Evolutionary conservation across 2,329 filamentous ascomycete species (phyloP), one percentile per base, ranked within the genome.

Genomic region (Aureobasidium sp.): DNA sequence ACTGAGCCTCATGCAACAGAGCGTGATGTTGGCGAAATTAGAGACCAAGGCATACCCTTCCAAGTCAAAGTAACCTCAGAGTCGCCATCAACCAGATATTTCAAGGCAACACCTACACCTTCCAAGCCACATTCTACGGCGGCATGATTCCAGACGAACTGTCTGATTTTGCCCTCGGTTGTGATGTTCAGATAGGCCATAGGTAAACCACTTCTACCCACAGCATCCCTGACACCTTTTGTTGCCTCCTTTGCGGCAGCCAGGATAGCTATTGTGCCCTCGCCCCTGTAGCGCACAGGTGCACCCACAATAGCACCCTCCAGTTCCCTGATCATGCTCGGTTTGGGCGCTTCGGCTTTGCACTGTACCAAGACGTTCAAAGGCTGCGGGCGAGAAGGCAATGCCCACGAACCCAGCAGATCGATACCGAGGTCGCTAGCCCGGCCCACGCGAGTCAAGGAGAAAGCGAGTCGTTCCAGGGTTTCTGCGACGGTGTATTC

Each of bases 281-380:
- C 72, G 0, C 82, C 84, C 59, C 85, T 79, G 89, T 89, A 96
- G 0, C 87, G 87, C 0, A 81, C 76, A 1, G 91, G 92, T 7
- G 89, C 88, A 13, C 85, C 86, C 1, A 81, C 80, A 69, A 94
- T 88, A 0, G 90, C 84, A 3, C 93, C 93, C 70, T 91, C 89
- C 3, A 93, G 80, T 75, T 93, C 89, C n/a, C 89, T 83, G 9
- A 90, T 76, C 51, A 85, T 77, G 36, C 80, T 76, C 0, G 89
- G 89, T 3, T 67, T 68, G 0, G 83, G 79, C 13, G 79, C 72
- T 50, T 78, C 75, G 20, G 77, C 71, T 73, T 93, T 94, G 79
- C 90, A 93, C 72, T 93, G 89, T 20, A 83, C 71, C 20, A 84
- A 71, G 1, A 83, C 74, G 8, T 71, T 74, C 32, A 80, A 43